A percentile compares a stretch with the other conserved stretches of the same genome.
These are phyloP conservation scores for Botrytis deweyae DNA, from an alignment of 2,329 filamentous ascomycete species.

Conservation along the genomic window DNA sequence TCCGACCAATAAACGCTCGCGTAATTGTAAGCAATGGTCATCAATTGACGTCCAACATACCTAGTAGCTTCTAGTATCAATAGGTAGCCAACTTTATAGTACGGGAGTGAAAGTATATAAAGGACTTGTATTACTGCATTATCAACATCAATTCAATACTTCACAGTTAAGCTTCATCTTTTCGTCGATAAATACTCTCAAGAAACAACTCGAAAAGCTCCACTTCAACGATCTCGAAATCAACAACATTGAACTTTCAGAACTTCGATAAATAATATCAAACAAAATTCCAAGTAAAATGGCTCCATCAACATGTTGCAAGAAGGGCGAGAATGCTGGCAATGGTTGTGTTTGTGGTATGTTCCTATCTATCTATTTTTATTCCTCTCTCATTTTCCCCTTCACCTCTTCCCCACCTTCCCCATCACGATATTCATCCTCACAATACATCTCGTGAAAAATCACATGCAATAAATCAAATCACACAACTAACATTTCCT, in stretches of 20 bases:
- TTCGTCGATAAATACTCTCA: background rate
- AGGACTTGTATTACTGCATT: background rate
- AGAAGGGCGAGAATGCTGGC: conserved; percentile 30
- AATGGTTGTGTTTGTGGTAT: conserved; percentile 37
- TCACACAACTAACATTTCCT: background rate
- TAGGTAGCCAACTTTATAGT: background rate
- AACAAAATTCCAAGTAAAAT: conserved; percentile 26
- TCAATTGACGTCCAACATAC: background rate
- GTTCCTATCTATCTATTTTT: background rate
- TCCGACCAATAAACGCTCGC: background rate
- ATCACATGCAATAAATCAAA: background rate
- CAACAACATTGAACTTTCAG: background rate
- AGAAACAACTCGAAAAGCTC: background rate
- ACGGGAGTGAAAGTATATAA: background rate
- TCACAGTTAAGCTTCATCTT: background rate
- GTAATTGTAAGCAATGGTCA: conserved; percentile 6
- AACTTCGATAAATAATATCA: background rate
- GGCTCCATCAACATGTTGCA: conserved; percentile 38
- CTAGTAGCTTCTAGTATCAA: background rate
- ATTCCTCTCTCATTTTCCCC: background rate
- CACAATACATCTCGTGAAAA: background rate
- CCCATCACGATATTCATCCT: background rate
- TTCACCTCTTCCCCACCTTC: background rate
- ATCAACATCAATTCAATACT: background rate
- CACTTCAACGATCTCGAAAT: background rate